Evolutionary conservation across 306 rosid genomes (phyloP), one percentile per base, ranked within the genome.

Genomic region (Quercus rubra): DNA sequence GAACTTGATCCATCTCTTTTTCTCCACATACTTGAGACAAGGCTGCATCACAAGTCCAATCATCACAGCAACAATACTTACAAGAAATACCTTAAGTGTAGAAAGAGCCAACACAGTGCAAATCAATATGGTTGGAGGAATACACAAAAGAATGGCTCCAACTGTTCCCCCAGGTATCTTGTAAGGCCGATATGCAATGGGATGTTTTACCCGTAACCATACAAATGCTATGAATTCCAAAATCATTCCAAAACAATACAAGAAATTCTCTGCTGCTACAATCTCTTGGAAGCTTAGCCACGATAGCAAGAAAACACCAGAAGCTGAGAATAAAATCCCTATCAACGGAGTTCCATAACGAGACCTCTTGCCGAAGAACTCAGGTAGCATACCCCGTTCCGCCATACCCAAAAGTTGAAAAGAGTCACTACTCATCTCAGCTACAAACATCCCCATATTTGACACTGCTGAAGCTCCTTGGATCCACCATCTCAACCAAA

Each of bases 361-460:
- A 83, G 97, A 94, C 77, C 98, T 82, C 78, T 78, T 86, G 63
- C 78, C 70, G 4, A 92, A 94, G 82, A 89, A 86, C 84, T 88
- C 91, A 0, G 97, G 98, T 74, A 92, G 84, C 95, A 94, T 85
- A 27, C 98, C 98, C 57, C 97, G 80, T 80, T 94, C 95, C 6
- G 6, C 38, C 38, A 33, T 33, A 33, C 38, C 38, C 38, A 33
- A 33, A 33, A 33, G 38, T 33, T 92, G 97, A 82, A 87, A 94
- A 7, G 97, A 86, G 77, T 94, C 98, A 1, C 97, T 94, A 82
- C 93, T 94, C 98, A 94, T 92, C 80, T 92, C 97, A 30, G 97
- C 92, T 64, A 94, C 94, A 51, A 94, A 94, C 97, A 94, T 91
- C 61, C 99, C 99, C 97, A 94, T 92, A 70, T 94, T 94, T 58